These are phyloP conservation scores for Erythrobasidium yunnanense DNA, from an alignment of 768 basidiomycete species.

Conservation along the genomic window DNA sequence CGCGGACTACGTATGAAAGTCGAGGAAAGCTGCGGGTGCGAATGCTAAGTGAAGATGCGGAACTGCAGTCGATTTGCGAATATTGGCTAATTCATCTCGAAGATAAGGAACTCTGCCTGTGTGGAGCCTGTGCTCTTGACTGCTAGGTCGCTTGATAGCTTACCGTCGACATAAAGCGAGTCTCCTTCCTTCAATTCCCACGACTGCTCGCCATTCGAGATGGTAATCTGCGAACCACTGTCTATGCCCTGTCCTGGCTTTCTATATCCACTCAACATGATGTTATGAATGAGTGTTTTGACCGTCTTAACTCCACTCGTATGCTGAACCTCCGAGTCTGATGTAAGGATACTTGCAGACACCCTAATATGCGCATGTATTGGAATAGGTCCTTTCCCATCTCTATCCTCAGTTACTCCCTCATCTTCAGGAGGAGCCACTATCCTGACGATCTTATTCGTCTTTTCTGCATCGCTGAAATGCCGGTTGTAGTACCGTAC, in stretches of 20 bases:
- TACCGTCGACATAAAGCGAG: constrained; percentile 60
- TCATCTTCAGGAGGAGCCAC: constrained; percentile 61
- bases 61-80: no score
- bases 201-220: constrained; percentile 46
- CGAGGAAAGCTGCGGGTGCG: no score
- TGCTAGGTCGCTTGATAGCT: constrained; percentile 44
- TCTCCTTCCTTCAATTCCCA: constrained; percentile 71
- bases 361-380: constrained; percentile 48
- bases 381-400: constrained; percentile 68
- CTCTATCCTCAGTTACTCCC: constrained; percentile 55
- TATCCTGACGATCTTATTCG: constrained; percentile 56
- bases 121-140: constrained; percentile 54
- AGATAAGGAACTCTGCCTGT: constrained; percentile 64
- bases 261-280: constrained; percentile 69
- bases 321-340: constrained; percentile 50
- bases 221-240: constrained; percentile 52
- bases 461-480: constrained; percentile 72
- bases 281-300: constrained; percentile 70
- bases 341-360: constrained; percentile 63
- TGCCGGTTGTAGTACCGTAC: constrained; percentile 83
- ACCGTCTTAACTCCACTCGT: constrained; percentile 41
- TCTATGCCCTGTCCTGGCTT: constrained; percentile 48
- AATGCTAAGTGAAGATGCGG: no score
- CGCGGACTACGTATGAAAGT: no score
- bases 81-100: constrained; percentile 53